Evolutionary conservation across 768 basidiomycete species (phyloP).

Genomic region (Galerina sulciceps): DNA sequence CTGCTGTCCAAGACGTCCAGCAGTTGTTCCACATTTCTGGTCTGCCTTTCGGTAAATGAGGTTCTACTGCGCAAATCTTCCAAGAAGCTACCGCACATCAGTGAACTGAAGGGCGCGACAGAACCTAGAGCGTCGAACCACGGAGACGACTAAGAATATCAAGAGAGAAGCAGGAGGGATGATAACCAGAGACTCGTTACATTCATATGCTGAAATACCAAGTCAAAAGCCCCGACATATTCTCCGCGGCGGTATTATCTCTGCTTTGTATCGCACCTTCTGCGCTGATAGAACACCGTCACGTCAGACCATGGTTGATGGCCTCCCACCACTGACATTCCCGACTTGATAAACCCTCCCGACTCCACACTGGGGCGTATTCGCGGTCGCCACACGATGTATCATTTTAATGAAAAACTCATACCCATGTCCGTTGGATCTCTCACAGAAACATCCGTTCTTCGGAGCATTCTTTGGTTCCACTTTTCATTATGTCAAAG

Average conservation of each 20-base stretch:
- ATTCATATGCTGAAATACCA: not conserved
- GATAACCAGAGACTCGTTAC: no score
- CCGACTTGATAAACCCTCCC: constrained; percentile 2
- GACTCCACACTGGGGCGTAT: not conserved
- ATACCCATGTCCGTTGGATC: not conserved
- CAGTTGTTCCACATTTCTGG: not conserved
- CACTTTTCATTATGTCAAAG: no score
- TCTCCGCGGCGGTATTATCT: not conserved
- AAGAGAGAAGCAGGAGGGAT: no score
- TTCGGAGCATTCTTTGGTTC: not conserved
- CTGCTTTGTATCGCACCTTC: constrained; percentile 8
- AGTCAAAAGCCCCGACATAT: not conserved
- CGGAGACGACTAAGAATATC: no score
- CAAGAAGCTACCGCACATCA: not conserved
- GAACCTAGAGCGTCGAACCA: no score
- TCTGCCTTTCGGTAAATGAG: not conserved
- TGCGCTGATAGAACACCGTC: constrained; percentile 21
- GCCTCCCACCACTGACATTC: constrained; percentile 15
- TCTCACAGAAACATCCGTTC: not conserved
- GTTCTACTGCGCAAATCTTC: not conserved
- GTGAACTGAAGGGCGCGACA: no score
- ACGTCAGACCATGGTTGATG: constrained; percentile 7
- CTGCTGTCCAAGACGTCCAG: no score
- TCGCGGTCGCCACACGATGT: not conserved
- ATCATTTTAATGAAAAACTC: constrained; percentile 5